Percentiles rank a stretch among this genome's conserved stretches.
These are phyloP conservation scores for Stemphylium vesicarium DNA, from an alignment of 2,329 filamentous ascomycete species.

Conservation along the genomic window DNA sequence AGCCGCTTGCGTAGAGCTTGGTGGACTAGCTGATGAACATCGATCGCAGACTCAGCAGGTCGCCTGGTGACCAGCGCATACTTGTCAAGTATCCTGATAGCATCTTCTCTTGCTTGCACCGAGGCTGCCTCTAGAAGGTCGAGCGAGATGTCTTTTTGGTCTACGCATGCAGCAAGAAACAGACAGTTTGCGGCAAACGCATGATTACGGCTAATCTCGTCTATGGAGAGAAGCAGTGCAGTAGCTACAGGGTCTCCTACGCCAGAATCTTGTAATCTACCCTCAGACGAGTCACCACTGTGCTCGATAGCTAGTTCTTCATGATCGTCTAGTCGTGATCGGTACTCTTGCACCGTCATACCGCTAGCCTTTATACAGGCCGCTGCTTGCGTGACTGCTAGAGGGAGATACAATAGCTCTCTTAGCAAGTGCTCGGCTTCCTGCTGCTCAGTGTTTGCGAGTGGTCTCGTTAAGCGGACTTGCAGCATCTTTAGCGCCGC, in stretches of 20 bases:
- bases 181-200: constrained; percentile 46
- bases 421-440: constrained; percentile 18
- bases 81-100: constrained; percentile 18
- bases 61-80: constrained; percentile 20
- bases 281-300: constrained; percentile 42
- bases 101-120: constrained; percentile 12
- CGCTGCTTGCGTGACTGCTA: constrained; percentile 28
- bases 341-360: constrained; percentile 21
- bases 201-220: constrained; percentile 33
- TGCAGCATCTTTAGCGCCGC: constrained; percentile 25
- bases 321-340: constrained; percentile 2
- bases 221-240: constrained; percentile 53
- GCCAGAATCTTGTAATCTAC: constrained; percentile 24
- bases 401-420: constrained; percentile 27
- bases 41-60: constrained; percentile 13
- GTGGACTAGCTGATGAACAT: constrained; percentile 23
- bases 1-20: constrained; percentile 13
- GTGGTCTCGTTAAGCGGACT: constrained; percentile 13
- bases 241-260: constrained; percentile 49
- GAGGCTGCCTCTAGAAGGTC: constrained; percentile 23
- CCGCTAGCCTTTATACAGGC: constrained; percentile 19
- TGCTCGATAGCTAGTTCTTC: constrained; percentile 17
- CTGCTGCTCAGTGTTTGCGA: constrained; percentile 15
- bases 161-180: constrained; percentile 50
- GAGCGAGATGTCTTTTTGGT: constrained; percentile 25